Evolutionary conservation across 2,329 filamentous ascomycete genomes (phyloP).

Genomic region (Paradendryphiella salina): DNA sequence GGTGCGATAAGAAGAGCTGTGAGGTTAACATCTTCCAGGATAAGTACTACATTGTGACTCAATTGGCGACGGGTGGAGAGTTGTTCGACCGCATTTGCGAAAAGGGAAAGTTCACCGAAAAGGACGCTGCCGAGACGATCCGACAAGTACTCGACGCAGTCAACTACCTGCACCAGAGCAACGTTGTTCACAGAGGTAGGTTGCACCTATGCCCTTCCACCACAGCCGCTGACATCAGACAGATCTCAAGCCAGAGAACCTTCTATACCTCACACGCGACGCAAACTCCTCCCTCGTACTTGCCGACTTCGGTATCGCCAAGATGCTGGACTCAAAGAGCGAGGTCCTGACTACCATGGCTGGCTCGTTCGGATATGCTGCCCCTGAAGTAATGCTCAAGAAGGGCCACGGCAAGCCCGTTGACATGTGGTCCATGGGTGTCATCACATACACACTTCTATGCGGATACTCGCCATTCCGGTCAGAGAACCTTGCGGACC

Average conservation of each 20-base stretch:
- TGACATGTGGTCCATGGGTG: constrained; percentile 98
- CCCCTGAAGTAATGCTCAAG: constrained; percentile 97
- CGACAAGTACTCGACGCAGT: constrained; percentile 91
- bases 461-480: constrained; percentile 98
- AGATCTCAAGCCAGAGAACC: constrained; percentile 98
- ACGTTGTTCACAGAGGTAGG: constrained; percentile 91
- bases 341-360: constrained; percentile 98
- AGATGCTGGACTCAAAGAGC: constrained; percentile 89
- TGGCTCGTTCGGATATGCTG: constrained; percentile 95
- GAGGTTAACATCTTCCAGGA: constrained; percentile 62
- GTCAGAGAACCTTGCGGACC: constrained; percentile 86
- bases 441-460: constrained; percentile 97
- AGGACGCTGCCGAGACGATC: constrained; percentile 94
- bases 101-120: constrained; percentile 96
- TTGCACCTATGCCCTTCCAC: neutral
- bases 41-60: constrained; percentile 99
- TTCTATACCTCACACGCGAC: constrained; percentile 84
- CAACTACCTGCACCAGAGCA: constrained; percentile 89
- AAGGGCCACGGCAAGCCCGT: constrained; percentile 96
- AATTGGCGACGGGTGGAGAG: constrained; percentile 93
- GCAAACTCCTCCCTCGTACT: constrained; percentile 83
- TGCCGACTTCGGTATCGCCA: constrained; percentile 97
- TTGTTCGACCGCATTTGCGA: constrained; percentile 98
- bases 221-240: constrained; percentile 23
- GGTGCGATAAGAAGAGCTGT: neutral